Conservation (phyloP, 208 protist species). For the Trypanosomatidae sp. region DNA sequence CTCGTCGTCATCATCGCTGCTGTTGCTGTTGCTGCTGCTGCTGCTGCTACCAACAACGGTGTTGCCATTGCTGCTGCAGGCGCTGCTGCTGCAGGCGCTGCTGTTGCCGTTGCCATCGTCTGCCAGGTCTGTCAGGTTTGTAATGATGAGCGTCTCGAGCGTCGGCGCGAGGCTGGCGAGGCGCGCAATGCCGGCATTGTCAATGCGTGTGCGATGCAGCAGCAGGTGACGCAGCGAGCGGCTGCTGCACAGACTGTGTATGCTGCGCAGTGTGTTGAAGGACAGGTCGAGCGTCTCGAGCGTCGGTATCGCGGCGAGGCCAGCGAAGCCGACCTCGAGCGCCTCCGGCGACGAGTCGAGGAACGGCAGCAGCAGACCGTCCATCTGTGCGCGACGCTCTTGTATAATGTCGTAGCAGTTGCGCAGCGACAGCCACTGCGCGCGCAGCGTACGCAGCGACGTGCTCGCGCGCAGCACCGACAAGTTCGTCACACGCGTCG, state of each 20-base stretch:
- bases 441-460: conserved; percentile 31
- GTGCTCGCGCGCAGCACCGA: conserved; percentile 25
- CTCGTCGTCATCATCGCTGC: neutral
- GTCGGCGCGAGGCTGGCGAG: conserved; percentile 24
- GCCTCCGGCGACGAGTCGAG: conserved; percentile 4
- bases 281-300: conserved; percentile 51
- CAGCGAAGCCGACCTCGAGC: conserved; percentile 29
- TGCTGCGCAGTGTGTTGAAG: conserved; percentile 35
- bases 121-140: conserved; percentile 20
- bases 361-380: conserved; percentile 3
- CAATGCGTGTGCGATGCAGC: conserved; percentile 37
- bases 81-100: no score
- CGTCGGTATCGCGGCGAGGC: conserved; percentile 42
- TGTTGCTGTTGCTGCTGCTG: neutral
- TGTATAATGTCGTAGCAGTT: conserved; percentile 40
- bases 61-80: neutral
- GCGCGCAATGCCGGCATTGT: conserved; percentile 27
- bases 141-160: conserved; percentile 41
- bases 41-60: neutral
- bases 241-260: conserved; percentile 37
- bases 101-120: conserved; percentile 17
- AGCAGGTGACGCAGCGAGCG: conserved; percentile 38
- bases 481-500: conserved; percentile 34
- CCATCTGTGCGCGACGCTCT: conserved; percentile 15
- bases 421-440: conserved; percentile 48